Evolutionary conservation across 257 asterid genomes (phyloP).

Genomic region (Nicotiana sylvestris): DNA sequence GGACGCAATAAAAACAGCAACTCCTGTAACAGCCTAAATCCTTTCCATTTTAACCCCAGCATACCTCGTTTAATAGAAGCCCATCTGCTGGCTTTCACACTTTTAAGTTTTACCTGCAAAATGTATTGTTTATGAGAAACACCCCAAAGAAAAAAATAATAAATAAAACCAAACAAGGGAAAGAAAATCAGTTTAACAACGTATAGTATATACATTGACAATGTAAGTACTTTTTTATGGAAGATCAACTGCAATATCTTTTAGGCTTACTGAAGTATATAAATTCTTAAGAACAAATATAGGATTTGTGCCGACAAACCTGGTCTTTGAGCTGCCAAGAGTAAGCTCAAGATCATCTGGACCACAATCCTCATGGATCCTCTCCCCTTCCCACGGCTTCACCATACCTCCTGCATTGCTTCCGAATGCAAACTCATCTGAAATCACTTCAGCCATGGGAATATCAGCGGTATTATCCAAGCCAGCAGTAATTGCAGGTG

Average conservation of each 20-base stretch:
- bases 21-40: neutral
- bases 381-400: conserved; percentile 61
- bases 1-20: neutral
- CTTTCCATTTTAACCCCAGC: neutral
- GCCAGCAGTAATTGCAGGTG: conserved; percentile 53
- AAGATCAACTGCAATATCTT: neutral
- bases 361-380: conserved; percentile 48
- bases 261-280: neutral
- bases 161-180: neutral
- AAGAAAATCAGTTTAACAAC: neutral
- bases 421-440: conserved; percentile 51
- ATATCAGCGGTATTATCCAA: conserved; percentile 40
- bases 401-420: conserved; percentile 34
- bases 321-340: conserved; percentile 46
- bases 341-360: conserved; percentile 54
- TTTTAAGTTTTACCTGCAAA: neutral
- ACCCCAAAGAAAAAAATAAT: neutral
- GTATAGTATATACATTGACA: too few species aligned
- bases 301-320: conserved; percentile 20
- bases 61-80: neutral
- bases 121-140: neutral
- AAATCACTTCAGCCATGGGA: conserved; percentile 51
- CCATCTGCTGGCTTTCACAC: neutral
- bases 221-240: neutral
- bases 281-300: neutral